Percentiles rank a stretch among this genome's conserved stretches.
These are phyloP conservation scores for Fraxinus dipetala DNA, from an alignment of 305 asterid genomes.

Conservation along the genomic window DNA sequence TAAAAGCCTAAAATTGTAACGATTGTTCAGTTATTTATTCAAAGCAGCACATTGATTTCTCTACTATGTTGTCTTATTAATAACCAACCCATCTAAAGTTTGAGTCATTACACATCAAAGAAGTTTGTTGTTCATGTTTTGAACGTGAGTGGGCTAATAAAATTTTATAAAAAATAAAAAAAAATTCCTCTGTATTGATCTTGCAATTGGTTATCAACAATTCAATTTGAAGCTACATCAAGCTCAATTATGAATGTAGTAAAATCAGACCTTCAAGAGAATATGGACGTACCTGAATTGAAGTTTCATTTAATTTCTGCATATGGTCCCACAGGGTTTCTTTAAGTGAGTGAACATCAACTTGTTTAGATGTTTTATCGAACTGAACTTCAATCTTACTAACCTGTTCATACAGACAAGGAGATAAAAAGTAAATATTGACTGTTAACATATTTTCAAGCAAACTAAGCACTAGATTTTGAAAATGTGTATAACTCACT, in stretches of 20 bases:
- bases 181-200: background rate
- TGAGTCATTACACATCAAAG: background rate
- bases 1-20: background rate
- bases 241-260: background rate
- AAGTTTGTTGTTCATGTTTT: background rate
- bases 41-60: background rate
- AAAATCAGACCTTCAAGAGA: background rate
- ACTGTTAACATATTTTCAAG: constrained; percentile 1
- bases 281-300: constrained; percentile 39
- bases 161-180: background rate
- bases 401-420: constrained; percentile 44
- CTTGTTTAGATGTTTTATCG: constrained; percentile 86
- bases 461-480: background rate
- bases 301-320: constrained; percentile 32
- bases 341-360: constrained; percentile 87
- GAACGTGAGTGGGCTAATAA: background rate
- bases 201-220: background rate
- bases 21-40: background rate
- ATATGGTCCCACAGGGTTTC: constrained; percentile 88
- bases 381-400: constrained; percentile 80
- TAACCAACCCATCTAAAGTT: background rate
- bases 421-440: background rate
- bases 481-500: background rate
- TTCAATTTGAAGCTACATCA: background rate
- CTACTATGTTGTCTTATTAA: background rate